Evolutionary conservation across 306 rosid genomes (phyloP).

Genomic region (Albizia julibrissin): DNA sequence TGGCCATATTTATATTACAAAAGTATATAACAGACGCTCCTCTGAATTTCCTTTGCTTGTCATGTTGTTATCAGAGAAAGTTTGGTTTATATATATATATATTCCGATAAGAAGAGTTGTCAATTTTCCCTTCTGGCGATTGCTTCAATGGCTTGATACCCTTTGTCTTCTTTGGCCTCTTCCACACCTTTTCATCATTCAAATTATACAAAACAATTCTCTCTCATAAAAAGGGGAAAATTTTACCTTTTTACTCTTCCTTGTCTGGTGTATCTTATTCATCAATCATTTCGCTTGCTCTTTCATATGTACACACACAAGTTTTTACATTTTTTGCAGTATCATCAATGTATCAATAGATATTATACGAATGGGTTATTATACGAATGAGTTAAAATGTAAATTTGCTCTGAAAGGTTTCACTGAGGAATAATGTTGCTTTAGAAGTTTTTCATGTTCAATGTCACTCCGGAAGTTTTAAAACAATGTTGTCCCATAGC

Average conservation of each 20-base stretch:
- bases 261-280: neutral
- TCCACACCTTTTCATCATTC: slow-evolving; percentile 26
- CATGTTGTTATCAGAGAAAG: slow-evolving; percentile 24
- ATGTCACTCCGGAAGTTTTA: too few relatives aligned
- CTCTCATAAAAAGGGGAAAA: neutral
- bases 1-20: neutral
- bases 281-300: neutral
- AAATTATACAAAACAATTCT: neutral
- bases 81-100: slow-evolving; percentile 1
- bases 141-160: slow-evolving; percentile 30
- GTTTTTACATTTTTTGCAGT: neutral
- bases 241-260: neutral
- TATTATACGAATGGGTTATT: too few relatives aligned
- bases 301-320: neutral
- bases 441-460: too few relatives aligned
- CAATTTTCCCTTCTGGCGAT: slow-evolving; percentile 21
- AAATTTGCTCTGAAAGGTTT: rapidly evolving
- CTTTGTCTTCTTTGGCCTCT: slow-evolving; percentile 42
- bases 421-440: rapidly evolving
- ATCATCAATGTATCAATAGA: neutral
- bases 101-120: slow-evolving; percentile 3
- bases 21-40: slow-evolving; percentile 38
- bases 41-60: slow-evolving; percentile 27
- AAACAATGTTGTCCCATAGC: too few relatives aligned
- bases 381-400: too few relatives aligned